These are phyloP conservation scores for Penicillium aurantiogriseum DNA, from an alignment of 2,329 filamentous ascomycete genomes.

Conservation along the genomic window DNA sequence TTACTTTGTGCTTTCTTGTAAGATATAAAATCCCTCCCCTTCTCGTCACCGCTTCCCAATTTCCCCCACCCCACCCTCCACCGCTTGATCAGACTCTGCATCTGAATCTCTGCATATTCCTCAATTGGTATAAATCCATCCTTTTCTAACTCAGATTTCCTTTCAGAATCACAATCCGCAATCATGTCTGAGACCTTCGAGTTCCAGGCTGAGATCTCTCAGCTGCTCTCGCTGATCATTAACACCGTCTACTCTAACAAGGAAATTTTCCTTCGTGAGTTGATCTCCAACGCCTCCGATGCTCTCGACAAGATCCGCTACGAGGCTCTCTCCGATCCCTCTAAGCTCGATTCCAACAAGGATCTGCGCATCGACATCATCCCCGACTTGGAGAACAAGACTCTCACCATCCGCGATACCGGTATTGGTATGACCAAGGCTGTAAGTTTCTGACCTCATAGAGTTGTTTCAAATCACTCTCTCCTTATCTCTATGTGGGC, in stretches of 20 bases:
- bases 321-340: conserved; percentile 93
- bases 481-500: background rate
- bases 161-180: conserved; percentile 22
- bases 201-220: conserved; percentile 99
- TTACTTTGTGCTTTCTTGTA: conserved; percentile 14
- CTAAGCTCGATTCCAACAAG: conserved; percentile 96
- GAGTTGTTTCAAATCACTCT: background rate
- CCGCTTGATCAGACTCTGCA: conserved; percentile 11
- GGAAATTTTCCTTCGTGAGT: conserved; percentile 98
- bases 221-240: conserved; percentile 99
- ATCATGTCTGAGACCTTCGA: conserved; percentile 97
- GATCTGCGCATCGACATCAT: conserved; percentile 99
- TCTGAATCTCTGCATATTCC: conserved; percentile 4
- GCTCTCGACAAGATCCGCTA: conserved; percentile 99
- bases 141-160: background rate
- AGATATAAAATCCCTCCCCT: conserved; percentile 9
- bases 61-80: conserved; percentile 4
- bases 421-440: conserved; percentile 99
- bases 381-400: conserved; percentile 96
- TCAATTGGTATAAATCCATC: conserved; percentile 5
- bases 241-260: conserved; percentile 99
- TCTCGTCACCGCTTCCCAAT: conserved; percentile 14
- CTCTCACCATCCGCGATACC: conserved; percentile 92
- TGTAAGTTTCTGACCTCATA: conserved; percentile 58
- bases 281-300: conserved; percentile 98